Conservation (phyloP, 208 protist genomes). For the Acanthamoeba culbertsoni region DNA sequence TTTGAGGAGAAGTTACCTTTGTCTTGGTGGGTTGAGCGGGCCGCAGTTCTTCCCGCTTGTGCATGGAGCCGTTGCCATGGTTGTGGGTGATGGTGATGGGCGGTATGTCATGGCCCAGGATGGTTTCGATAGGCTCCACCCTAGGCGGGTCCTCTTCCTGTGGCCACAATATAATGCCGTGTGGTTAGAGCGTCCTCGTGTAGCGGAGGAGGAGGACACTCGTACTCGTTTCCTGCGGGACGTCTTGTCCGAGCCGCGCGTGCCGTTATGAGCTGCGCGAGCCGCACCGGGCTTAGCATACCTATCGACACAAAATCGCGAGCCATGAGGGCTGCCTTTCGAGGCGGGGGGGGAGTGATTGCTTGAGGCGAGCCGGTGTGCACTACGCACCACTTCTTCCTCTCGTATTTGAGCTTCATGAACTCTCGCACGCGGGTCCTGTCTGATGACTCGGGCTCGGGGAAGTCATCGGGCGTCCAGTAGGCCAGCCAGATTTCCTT, state of each 20-base stretch:
- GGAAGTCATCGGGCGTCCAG: slow-evolving; percentile 71
- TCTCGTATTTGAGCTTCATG: slow-evolving; percentile 75
- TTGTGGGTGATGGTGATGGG: slow-evolving; percentile 58
- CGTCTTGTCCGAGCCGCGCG: background rate
- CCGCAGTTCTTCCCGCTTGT: background rate
- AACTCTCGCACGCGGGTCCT: slow-evolving; percentile 67
- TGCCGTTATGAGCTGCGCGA: background rate
- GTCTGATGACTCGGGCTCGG: slow-evolving; percentile 69
- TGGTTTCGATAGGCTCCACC: slow-evolving; percentile 64
- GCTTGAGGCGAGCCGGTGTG: background rate
- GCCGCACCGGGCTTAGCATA: background rate
- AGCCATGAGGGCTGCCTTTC: background rate
- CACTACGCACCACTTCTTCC: slow-evolving; percentile 62
- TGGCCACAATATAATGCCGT: no score
- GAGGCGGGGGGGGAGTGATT: background rate
- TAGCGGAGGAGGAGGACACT: no score
- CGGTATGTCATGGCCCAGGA: slow-evolving; percentile 65
- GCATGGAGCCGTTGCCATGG: background rate
- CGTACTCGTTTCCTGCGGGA: background rate
- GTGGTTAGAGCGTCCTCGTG: no score
- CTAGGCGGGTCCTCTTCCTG: slow-evolving; percentile 37
- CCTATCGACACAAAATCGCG: background rate
- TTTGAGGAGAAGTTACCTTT: background rate
- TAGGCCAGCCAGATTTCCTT: slow-evolving; percentile 70
- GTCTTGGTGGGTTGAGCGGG: background rate